Conservation (phyloP, 306 rosid genomes). For the Trichosanthes truncata region DNA sequence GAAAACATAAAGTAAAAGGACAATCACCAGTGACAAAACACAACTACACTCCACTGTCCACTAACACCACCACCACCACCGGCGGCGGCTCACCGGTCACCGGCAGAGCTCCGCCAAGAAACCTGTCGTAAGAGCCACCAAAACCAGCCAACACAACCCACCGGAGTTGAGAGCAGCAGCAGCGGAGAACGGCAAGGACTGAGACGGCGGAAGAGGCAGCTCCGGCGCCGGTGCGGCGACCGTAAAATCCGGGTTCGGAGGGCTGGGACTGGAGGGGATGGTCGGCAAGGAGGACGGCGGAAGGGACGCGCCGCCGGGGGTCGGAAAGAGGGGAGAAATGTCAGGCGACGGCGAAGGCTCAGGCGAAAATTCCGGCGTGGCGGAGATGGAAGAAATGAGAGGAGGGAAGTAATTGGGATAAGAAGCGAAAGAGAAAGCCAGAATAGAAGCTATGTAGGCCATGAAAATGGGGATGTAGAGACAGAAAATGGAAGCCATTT, state of each 20-base stretch:
- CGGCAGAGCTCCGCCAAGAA: slow-evolving; percentile 5
- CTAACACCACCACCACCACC: neutral
- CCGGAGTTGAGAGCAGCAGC: slow-evolving; percentile 8
- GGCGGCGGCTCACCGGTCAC: slow-evolving; percentile 12
- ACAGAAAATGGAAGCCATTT: slow-evolving; percentile 5
- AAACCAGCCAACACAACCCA: neutral
- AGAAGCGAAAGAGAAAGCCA: slow-evolving; percentile 6
- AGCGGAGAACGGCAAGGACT: slow-evolving; percentile 21
- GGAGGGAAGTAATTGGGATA: neutral
- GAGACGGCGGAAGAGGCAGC: slow-evolving; percentile 26
- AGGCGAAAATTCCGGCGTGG: slow-evolving; percentile 28
- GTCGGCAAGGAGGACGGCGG: slow-evolving; percentile 48
- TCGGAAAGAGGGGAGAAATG: slow-evolving; percentile 37
- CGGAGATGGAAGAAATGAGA: slow-evolving; percentile 31
- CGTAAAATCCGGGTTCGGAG: slow-evolving; percentile 35
- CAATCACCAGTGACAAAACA: neutral
- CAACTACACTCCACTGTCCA: neutral
- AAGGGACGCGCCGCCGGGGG: slow-evolving; percentile 25
- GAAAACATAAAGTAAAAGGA: neutral
- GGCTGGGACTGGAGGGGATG: slow-evolving; percentile 48
- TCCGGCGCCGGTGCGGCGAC: slow-evolving; percentile 23
- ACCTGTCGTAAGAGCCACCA: slow-evolving; percentile 15
- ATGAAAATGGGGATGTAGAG: slow-evolving; percentile 1
- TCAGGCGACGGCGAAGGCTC: slow-evolving; percentile 36
- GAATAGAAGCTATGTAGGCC: slow-evolving; percentile 9